phyloP scores from a whole-genome alignment of 2,329 filamentous ascomycete genomes.

The Aureobasidium sp. region DNA sequence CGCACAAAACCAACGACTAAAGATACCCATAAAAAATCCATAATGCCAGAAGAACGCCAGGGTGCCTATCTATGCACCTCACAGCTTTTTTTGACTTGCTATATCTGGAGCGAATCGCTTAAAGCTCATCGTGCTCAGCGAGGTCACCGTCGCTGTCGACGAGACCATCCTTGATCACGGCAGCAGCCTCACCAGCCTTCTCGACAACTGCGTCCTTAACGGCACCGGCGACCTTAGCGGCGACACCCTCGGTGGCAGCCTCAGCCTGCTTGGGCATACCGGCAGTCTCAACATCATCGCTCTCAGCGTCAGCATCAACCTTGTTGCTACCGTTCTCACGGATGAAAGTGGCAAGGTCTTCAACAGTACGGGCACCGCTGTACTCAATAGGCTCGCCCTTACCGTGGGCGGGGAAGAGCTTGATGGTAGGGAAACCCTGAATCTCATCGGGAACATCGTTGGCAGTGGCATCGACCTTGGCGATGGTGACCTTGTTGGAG shows the following conservation, averaged over 20 bases:
- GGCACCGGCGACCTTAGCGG: slow-evolving; percentile 28
- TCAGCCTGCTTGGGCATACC: slow-evolving; percentile 38
- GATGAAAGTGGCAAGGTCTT: slow-evolving; percentile 88
- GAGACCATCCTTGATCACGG: slow-evolving; percentile 22
- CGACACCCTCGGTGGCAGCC: slow-evolving; percentile 23
- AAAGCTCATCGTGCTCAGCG: slow-evolving; percentile 65
- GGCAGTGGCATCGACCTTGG: slow-evolving; percentile 89
- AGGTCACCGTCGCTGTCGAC: slow-evolving; percentile 21
- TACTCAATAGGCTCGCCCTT: slow-evolving; percentile 84
- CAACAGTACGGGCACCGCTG: slow-evolving; percentile 75
- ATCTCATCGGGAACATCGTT: slow-evolving; percentile 98
- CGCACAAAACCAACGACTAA: background rate
- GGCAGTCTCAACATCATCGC: slow-evolving; percentile 43
- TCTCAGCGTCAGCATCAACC: slow-evolving; percentile 51
- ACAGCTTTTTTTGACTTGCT: background rate
- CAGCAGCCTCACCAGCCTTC: slow-evolving; percentile 23
- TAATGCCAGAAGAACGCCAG: background rate
- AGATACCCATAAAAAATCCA: slow-evolving; percentile 3
- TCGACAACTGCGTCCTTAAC: slow-evolving; percentile 16
- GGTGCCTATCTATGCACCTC: background rate
- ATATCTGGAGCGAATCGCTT: slow-evolving; percentile 23
- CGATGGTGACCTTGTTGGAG: slow-evolving; percentile 55
- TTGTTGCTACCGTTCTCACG: slow-evolving; percentile 91
- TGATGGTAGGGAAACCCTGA: slow-evolving; percentile 97
- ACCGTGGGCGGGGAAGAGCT: slow-evolving; percentile 84